Evolutionary conservation across 1,139 yeast species (phyloP), one percentile per base, ranked within the genome.

Genomic region (Kurtzmaniella quercitrusa): DNA sequence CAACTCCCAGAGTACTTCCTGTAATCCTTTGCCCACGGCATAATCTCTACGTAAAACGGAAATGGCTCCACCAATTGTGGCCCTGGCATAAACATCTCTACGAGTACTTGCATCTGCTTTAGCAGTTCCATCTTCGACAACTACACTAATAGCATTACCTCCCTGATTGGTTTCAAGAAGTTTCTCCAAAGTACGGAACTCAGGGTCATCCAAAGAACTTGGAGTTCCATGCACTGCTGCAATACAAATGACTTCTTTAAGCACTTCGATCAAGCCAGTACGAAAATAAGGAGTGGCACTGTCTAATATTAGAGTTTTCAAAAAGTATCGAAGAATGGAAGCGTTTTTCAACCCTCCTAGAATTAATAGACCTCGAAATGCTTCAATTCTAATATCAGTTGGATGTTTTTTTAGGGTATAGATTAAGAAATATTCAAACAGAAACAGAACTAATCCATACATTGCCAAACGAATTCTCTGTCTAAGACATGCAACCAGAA

Each of bases 321-420:
- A 77, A 48, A 82, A 79, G 55, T 87, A 87, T 25, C 74, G 68
- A 50, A 89, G 58, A 3, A 89, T 70, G 19, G 73, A 69, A 14
- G 68, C 62, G 55, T 87, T 85, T 47, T 81, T 82, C 48, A 90
- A 65, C 0, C 94, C 97, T 10, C 97, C 97, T 33, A 88, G 66
- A 3, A 77, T 56, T 43, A 91, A 67, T 36, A 93, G 56, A 0
- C 91, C 87, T 44, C 77, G 77, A 57, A 86, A 85, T 0, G 96
- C 93, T 39, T 76, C 76, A 12, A 85, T 57, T 40, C 96, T 65
- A 1, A 88, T 75, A 27, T 80, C 82, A 40, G 69, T 60, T 25
- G 75, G 66, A 50, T 72, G 70, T 14, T 70, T 70, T 0, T 74
- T 68, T 39, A 70, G 67, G 0, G 95, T 84, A 47, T 73, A 80